phyloP scores from a whole-genome alignment of 148 eudicot genomes.

The Diospyros kaki region DNA sequence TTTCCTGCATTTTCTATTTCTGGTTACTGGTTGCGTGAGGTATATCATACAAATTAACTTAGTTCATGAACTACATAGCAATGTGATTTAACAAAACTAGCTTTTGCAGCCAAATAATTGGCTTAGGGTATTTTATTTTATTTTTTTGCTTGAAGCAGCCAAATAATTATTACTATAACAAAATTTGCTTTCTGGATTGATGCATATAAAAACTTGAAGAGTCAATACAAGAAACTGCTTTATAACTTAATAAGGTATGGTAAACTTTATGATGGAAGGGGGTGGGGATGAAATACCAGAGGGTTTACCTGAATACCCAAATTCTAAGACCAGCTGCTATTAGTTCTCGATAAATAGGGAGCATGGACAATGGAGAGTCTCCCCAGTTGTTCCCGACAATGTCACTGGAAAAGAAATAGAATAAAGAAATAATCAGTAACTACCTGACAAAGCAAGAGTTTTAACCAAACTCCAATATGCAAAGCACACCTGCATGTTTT shows the following conservation, averaged over 20 bases:
- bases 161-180: too few relatives aligned
- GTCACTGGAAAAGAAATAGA: slow-evolving; percentile 42
- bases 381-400: slow-evolving; percentile 73
- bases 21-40: background rate
- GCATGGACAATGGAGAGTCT: slow-evolving; percentile 90
- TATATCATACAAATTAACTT: background rate
- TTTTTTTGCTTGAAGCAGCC: too few relatives aligned
- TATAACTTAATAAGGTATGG: too few relatives aligned
- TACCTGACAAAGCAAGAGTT: background rate
- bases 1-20: too few relatives aligned
- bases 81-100: background rate
- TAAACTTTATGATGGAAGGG: too few relatives aligned
- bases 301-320: slow-evolving; percentile 81
- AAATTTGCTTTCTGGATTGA: too few relatives aligned
- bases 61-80: background rate
- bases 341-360: slow-evolving; percentile 88
- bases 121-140: too few relatives aligned
- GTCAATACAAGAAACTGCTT: too few relatives aligned
- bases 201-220: too few relatives aligned
- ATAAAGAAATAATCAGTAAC: background rate
- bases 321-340: slow-evolving; percentile 74
- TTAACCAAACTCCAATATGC: background rate
- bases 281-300: background rate
- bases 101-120: background rate
- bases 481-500: slow-evolving; percentile 67